phyloP scores from a whole-genome alignment of 1,284 basidiomycete genomes.

The Fomitopsis betulina region DNA sequence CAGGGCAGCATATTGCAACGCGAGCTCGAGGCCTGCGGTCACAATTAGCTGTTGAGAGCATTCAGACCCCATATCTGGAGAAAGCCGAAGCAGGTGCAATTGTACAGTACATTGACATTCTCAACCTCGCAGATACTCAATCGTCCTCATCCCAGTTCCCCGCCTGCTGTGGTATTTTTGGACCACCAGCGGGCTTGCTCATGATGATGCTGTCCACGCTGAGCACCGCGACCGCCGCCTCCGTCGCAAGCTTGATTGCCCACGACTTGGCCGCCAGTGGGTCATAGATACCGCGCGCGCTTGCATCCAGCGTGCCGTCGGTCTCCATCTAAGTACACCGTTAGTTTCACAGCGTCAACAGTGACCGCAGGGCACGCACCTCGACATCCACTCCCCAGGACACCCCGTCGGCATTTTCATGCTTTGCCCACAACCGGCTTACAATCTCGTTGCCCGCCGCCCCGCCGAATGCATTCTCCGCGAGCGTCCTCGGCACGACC shows the following conservation, averaged over 20 bases:
- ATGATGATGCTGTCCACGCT: constrained; percentile 98
- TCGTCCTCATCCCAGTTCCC: constrained; percentile 80
- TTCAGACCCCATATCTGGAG: no score
- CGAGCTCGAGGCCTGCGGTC: no score
- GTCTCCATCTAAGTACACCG: constrained; percentile 51
- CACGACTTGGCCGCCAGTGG: constrained; percentile 86
- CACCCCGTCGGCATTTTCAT: constrained; percentile 69
- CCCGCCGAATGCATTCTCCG: constrained; percentile 92
- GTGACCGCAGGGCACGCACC: constrained; percentile 34
- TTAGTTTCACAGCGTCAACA: background rate
- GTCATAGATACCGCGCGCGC: constrained; percentile 71
- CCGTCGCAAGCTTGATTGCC: constrained; percentile 87
- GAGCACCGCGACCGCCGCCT: constrained; percentile 91
- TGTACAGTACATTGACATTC: constrained; percentile 19
- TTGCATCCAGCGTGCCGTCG: constrained; percentile 68
- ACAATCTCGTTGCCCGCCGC: constrained; percentile 92
- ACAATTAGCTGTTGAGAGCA: no score
- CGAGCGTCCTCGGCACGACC: constrained; percentile 89
- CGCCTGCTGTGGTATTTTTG: constrained; percentile 78
- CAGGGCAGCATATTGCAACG: no score
- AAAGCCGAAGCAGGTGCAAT: constrained; percentile 5
- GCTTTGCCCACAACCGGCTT: constrained; percentile 85
- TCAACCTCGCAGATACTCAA: constrained; percentile 13
- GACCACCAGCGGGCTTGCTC: constrained; percentile 88
- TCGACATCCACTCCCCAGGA: constrained; percentile 92